A percentile compares a stretch with the other conserved stretches of the same genome.
These are phyloP conservation scores for Cetraspora pellucida DNA, from an alignment of 192 early-diverging fungal genomes.

Conservation along the genomic window DNA sequence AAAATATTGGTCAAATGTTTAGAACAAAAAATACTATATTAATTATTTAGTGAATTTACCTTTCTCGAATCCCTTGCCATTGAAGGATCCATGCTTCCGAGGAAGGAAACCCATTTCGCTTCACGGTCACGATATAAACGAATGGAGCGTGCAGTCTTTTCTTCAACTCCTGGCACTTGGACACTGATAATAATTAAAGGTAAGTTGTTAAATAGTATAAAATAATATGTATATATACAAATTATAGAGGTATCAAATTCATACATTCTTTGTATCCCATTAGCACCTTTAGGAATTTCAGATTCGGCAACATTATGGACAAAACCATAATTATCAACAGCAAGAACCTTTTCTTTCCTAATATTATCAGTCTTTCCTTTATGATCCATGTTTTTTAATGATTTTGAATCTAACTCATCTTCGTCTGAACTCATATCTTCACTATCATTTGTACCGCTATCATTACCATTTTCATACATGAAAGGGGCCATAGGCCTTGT, in stretches of 20 bases:
- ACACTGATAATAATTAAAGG: conserved; percentile 7
- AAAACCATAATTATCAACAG: conserved; percentile 44
- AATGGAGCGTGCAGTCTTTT: conserved; percentile 31
- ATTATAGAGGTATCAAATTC: neutral
- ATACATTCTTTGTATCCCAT: conserved; percentile 42
- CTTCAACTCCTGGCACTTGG: neutral
- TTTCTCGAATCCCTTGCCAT: conserved; percentile 39
- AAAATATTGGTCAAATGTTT: neutral
- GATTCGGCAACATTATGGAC: conserved; percentile 32
- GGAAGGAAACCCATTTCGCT: conserved; percentile 46
- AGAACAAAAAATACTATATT: neutral
- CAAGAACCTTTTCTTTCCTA: conserved; percentile 36
- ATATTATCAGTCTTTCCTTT: neutral
- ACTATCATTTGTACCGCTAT: conserved; percentile 18
- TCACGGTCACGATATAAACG: conserved; percentile 49
- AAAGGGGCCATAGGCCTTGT: neutral
- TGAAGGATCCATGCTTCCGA: conserved; percentile 43
- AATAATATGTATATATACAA: no score
- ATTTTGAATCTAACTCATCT: neutral
- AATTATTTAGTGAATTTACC: neutral
- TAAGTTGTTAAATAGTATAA: no score
- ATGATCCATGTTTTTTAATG: neutral
- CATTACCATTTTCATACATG: neutral
- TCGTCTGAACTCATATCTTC: conserved; percentile 25
- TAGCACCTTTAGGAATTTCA: conserved; percentile 35